A percentile compares a stretch with the other conserved stretches of the same genome.
These are phyloP conservation scores for Neospora caninum DNA, from an alignment of 169 alveolate species.

Conservation along the genomic window DNA sequence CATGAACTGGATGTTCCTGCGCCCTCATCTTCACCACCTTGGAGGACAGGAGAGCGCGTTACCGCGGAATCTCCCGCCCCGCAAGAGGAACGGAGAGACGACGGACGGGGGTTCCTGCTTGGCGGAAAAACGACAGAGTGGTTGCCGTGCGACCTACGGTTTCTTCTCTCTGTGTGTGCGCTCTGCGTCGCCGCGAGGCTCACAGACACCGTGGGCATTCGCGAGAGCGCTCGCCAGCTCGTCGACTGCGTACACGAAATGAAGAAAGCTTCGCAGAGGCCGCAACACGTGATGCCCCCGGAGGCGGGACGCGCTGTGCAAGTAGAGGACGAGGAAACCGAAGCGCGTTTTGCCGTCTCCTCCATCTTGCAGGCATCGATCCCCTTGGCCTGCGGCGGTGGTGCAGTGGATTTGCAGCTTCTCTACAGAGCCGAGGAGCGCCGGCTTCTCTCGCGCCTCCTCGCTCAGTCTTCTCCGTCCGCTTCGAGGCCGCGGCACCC, in stretches of 20 bases:
- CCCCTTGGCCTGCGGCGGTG: conserved; percentile 1
- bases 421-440: conserved; percentile 5
- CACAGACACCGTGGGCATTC: background rate
- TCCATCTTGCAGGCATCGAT: background rate
- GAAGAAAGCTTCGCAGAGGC: background rate
- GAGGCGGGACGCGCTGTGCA: background rate
- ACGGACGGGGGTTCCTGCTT: background rate
- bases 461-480: background rate
- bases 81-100: background rate
- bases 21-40: background rate
- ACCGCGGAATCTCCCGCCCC: background rate
- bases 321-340: too few relatives aligned
- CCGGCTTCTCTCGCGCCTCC: background rate
- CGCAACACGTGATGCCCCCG: background rate
- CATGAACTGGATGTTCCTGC: background rate
- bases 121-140: background rate
- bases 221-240: background rate
- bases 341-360: background rate
- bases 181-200: background rate
- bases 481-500: too few relatives aligned
- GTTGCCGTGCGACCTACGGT: background rate
- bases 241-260: background rate
- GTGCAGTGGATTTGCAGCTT: background rate
- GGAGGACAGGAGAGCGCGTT: background rate
- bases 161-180: background rate